These are phyloP conservation scores for Ziziphus jujuba DNA, from an alignment of 306 rosid species.

Conservation along the genomic window DNA sequence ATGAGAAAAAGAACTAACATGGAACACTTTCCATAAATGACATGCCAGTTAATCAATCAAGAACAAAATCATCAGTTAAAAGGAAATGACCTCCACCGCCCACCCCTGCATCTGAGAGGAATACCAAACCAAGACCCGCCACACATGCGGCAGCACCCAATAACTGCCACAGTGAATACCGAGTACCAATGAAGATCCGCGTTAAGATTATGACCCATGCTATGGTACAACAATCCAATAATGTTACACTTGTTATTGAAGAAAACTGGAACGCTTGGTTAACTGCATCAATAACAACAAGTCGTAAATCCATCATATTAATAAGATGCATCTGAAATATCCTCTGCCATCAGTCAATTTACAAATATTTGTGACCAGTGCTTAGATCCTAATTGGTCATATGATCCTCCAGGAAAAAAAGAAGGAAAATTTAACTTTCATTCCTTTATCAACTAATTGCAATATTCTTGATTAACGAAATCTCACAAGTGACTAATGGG, in stretches of 20 bases:
- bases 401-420: too few relatives aligned
- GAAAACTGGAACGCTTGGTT: constrained; percentile 65
- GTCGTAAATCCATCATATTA: neutral
- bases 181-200: constrained; percentile 53
- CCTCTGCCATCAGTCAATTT: too few relatives aligned
- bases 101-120: constrained; percentile 64
- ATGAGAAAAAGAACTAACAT: too few relatives aligned
- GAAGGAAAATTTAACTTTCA: too few relatives aligned
- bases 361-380: too few relatives aligned
- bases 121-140: constrained; percentile 58
- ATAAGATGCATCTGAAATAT: too few relatives aligned
- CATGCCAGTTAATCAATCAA: neutral
- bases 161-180: constrained; percentile 58
- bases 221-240: constrained; percentile 63
- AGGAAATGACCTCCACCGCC: constrained; percentile 52
- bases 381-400: too few relatives aligned
- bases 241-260: constrained; percentile 64
- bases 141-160: constrained; percentile 54
- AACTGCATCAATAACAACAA: constrained; percentile 43
- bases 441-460: too few relatives aligned
- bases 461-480: too few relatives aligned
- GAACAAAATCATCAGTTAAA: neutral
- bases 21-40: too few relatives aligned
- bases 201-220: constrained; percentile 66
- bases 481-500: too few relatives aligned